These are phyloP conservation scores for Alopecurus myosuroides DNA, from an alignment of 176 grass and related monocot species.

Conservation along the genomic window DNA sequence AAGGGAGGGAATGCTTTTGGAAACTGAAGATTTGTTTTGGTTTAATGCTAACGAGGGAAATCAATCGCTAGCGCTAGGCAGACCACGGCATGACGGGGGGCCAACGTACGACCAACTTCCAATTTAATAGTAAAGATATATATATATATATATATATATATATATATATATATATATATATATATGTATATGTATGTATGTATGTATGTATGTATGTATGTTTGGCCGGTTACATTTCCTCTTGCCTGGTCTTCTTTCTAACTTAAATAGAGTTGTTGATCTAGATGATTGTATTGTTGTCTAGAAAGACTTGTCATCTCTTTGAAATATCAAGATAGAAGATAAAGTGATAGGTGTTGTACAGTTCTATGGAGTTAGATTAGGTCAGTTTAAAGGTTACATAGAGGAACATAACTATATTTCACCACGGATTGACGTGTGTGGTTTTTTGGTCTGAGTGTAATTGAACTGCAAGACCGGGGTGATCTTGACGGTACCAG, in stretches of 20 bases:
- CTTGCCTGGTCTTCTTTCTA: constrained; percentile 80
- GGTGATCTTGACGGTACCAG: constrained; percentile 45
- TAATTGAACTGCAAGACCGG: constrained; percentile 72
- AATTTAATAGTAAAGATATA: no score
- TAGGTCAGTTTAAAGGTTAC: no score
- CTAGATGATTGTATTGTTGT: constrained; percentile 88
- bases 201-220: constrained; percentile 69
- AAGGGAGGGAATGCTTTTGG: no score
- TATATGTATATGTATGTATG: no score
- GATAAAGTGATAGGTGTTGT: constrained; percentile 54
- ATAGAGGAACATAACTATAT: constrained; percentile 23
- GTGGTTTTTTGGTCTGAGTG: constrained; percentile 73
- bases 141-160: no score
- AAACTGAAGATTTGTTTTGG: no score
- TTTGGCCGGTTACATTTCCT: constrained; percentile 85
- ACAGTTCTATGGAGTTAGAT: constrained; percentile 54
- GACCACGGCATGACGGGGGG: no score
- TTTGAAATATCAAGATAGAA: constrained; percentile 65
- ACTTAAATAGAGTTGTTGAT: constrained; percentile 51
- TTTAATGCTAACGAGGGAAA: no score
- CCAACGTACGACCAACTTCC: no score
- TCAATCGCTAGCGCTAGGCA: no score
- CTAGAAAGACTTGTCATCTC: constrained; percentile 59
- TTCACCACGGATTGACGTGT: constrained; percentile 46
- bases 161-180: no score